phyloP scores from a whole-genome alignment of 2,329 filamentous ascomycete species.

The Xylariaceae sp. region DNA sequence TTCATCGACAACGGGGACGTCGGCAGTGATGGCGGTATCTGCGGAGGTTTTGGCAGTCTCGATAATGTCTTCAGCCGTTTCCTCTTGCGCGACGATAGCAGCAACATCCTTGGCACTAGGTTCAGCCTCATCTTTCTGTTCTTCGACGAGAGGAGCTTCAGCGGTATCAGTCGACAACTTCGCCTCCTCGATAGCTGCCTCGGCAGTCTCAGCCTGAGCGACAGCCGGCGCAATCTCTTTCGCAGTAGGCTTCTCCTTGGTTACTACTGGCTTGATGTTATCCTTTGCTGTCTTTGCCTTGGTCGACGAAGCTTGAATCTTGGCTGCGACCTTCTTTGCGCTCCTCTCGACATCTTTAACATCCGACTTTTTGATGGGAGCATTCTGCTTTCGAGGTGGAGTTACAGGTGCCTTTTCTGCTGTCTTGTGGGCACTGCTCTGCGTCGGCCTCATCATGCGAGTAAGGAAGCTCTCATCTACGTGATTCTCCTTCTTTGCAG shows the following conservation, averaged over 20 bases:
- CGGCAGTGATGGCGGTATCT: constrained; percentile 21
- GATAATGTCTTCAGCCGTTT: constrained; percentile 23
- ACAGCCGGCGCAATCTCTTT: constrained; percentile 37
- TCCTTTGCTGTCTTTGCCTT: constrained; percentile 35
- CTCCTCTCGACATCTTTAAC: constrained; percentile 33
- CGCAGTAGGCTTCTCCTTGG: constrained; percentile 31
- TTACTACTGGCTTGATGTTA: constrained; percentile 27
- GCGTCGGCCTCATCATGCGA: constrained; percentile 82
- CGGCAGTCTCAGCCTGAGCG: constrained; percentile 32
- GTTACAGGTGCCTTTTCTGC: constrained; percentile 65
- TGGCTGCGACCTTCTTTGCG: constrained; percentile 38
- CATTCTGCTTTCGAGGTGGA: constrained; percentile 52
- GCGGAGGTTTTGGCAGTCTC: constrained; percentile 29
- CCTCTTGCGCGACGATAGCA: constrained; percentile 9
- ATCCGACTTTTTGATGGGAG: constrained; percentile 28
- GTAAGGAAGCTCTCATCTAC: constrained; percentile 76
- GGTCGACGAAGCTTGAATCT: constrained; percentile 33
- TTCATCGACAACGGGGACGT: constrained; percentile 25
- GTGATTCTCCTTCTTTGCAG: constrained; percentile 58
- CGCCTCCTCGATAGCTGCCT: constrained; percentile 29
- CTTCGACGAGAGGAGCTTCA: constrained; percentile 25
- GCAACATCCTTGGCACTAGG: constrained; percentile 14
- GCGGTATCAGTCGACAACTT: constrained; percentile 32
- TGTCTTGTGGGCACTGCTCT: constrained; percentile 71
- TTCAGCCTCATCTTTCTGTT: constrained; percentile 22